Percentiles rank a stretch among this genome's conserved stretches.
Conservation (phyloP, 176 grass and related monocot genomes). For the Saccharum officinarum region DNA sequence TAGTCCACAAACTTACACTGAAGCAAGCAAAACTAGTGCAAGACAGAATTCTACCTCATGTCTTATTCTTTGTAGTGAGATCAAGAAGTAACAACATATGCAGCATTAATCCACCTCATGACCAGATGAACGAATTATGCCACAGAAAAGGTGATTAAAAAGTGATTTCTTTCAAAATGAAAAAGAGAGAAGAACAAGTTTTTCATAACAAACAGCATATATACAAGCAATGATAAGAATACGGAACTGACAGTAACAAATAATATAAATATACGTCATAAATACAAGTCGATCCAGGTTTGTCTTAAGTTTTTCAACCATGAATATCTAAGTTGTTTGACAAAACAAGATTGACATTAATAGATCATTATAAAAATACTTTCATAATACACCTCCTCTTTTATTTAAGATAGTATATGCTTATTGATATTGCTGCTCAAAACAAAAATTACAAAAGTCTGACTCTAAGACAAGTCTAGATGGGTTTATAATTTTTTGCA, state of each 20-base stretch:
- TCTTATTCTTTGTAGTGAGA: constrained; percentile 4
- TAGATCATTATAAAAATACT: too few relatives aligned
- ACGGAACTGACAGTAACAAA: not conserved
- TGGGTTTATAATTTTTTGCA: not conserved
- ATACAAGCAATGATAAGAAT: not conserved
- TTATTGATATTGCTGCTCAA: not conserved
- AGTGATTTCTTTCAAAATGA: not conserved
- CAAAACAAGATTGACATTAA: too few relatives aligned
- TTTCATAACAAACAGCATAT: not conserved
- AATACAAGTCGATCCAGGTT: not conserved
- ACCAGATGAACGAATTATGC: not conserved
- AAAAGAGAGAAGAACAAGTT: not conserved
- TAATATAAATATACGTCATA: not conserved
- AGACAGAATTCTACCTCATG: constrained; percentile 1
- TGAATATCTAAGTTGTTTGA: too few relatives aligned
- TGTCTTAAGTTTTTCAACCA: too few relatives aligned
- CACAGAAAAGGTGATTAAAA: not conserved
- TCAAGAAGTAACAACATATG: not conserved
- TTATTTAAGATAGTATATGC: not conserved
- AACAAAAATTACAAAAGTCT: not conserved
- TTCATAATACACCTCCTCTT: not conserved
- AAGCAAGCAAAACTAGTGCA: not conserved
- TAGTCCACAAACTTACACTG: constrained; percentile 15
- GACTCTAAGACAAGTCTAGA: not conserved
- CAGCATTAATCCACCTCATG: not conserved